These are phyloP conservation scores for Neopestalotiopsis sp. DNA, from an alignment of 2,329 filamentous ascomycete genomes.

Conservation along the genomic window DNA sequence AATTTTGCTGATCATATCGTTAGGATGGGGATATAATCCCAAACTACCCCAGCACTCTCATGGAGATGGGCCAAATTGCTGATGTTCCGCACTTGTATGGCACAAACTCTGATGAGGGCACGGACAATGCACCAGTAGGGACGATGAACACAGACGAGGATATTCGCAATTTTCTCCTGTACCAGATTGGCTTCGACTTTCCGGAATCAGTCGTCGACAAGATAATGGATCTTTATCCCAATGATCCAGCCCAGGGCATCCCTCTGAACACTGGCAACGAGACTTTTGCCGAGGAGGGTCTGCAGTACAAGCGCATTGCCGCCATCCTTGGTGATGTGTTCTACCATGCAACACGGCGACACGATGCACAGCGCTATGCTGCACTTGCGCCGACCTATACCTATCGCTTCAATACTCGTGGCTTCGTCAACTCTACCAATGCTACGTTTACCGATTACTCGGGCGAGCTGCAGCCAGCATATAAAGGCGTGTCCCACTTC, in stretches of 20 bases:
- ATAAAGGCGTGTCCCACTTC: constrained; percentile 42
- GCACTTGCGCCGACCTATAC: constrained; percentile 55
- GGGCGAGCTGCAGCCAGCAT: constrained; percentile 33
- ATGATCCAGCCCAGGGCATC: constrained; percentile 53
- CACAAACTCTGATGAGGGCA: constrained; percentile 69
- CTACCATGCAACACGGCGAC: constrained; percentile 61
- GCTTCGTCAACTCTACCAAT: constrained; percentile 20
- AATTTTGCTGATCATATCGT: background rate
- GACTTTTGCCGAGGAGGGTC: constrained; percentile 42
- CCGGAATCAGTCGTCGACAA: constrained; percentile 32
- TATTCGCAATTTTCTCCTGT: constrained; percentile 26
- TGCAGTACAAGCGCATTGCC: constrained; percentile 57
- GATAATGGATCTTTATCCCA: constrained; percentile 54
- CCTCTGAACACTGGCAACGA: constrained; percentile 45
- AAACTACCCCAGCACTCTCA: constrained; percentile 56
- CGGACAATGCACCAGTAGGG: constrained; percentile 32
- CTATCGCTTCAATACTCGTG: constrained; percentile 64
- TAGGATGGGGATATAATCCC: constrained; percentile 60
- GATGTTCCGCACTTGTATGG: constrained; percentile 68
- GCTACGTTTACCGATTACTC: background rate
- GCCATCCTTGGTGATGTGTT: constrained; percentile 59
- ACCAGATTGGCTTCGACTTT: constrained; percentile 28
- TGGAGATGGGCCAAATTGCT: constrained; percentile 64
- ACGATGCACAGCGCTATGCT: constrained; percentile 58
- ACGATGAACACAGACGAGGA: constrained; percentile 31